A percentile compares a stretch with the other conserved stretches of the same genome.
These are phyloP conservation scores for Paecilomyces formosus DNA, from an alignment of 2,329 filamentous ascomycete genomes.

Conservation along the genomic window DNA sequence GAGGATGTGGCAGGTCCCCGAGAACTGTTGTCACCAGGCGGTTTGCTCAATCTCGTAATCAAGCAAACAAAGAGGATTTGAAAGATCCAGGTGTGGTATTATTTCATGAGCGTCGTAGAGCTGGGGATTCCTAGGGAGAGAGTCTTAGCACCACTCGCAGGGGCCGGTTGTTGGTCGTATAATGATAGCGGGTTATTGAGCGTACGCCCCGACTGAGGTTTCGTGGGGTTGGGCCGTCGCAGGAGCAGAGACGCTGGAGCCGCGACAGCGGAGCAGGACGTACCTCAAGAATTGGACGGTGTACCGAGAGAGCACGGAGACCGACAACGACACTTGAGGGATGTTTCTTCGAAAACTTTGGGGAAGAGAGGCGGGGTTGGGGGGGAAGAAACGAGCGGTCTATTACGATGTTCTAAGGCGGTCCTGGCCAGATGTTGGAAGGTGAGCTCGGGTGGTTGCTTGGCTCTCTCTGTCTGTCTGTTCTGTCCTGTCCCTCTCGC, in stretches of 20 bases:
- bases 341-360: neutral
- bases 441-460: slow-evolving; percentile 6
- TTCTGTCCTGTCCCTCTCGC: too few relatives aligned
- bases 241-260: slow-evolving; percentile 1
- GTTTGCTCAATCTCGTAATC: slow-evolving; percentile 17
- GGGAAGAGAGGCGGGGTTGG: neutral
- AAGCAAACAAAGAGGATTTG: slow-evolving; percentile 16
- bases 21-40: slow-evolving; percentile 23
- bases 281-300: slow-evolving; percentile 1
- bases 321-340: neutral
- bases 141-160: slow-evolving; percentile 9
- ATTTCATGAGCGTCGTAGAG: slow-evolving; percentile 10
- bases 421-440: slow-evolving; percentile 3
- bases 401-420: slow-evolving; percentile 1
- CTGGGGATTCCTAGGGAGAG: slow-evolving; percentile 8
- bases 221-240: slow-evolving; percentile 23
- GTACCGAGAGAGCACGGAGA: neutral
- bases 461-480: neutral
- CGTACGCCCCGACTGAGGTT: slow-evolving; percentile 23
- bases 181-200: slow-evolving; percentile 17
- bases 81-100: slow-evolving; percentile 10
- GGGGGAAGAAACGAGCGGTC: slow-evolving; percentile 3
- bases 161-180: slow-evolving; percentile 10
- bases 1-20: slow-evolving; percentile 21
- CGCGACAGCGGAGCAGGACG: slow-evolving; percentile 4